Conservation (phyloP, 1,284 basidiomycete species). For the Ustilago cynodontis region DNA sequence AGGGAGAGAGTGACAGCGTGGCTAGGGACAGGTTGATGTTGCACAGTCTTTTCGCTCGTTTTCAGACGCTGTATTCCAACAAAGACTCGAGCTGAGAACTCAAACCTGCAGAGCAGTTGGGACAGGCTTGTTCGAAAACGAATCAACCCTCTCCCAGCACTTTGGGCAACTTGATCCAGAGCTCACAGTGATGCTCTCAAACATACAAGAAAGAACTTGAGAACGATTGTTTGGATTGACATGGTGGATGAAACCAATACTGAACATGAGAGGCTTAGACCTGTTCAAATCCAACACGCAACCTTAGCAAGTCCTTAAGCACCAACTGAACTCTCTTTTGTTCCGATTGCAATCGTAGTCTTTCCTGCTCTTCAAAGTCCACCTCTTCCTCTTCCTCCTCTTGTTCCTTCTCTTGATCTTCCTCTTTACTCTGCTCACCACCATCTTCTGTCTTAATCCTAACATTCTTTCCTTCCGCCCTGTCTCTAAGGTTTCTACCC, state of each 20-base stretch:
- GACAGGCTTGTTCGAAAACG: too few species aligned
- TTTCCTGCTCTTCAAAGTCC: slow-evolving; percentile 18
- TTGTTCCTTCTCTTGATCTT: neutral
- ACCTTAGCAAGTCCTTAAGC: slow-evolving; percentile 34
- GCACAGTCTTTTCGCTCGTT: too few species aligned
- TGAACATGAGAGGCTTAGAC: slow-evolving; percentile 14
- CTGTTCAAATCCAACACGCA: slow-evolving; percentile 42
- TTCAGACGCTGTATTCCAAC: too few species aligned
- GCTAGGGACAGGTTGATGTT: too few species aligned
- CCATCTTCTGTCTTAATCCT: slow-evolving; percentile 5
- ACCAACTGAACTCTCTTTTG: slow-evolving; percentile 43
- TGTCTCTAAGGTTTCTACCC: neutral
- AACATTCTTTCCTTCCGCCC: neutral
- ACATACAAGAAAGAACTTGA: too few species aligned
- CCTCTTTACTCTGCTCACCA: neutral
- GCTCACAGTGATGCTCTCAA: too few species aligned
- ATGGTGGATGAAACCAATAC: neutral
- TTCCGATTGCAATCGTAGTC: slow-evolving; percentile 29
- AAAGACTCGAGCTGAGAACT: too few species aligned
- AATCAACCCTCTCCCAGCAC: too few species aligned
- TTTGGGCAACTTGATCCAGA: too few species aligned
- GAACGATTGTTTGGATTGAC: too few species aligned
- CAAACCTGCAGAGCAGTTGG: too few species aligned
- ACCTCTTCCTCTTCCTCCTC: slow-evolving; percentile 19
- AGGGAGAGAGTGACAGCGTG: too few species aligned